Base-by-base conservation (phyloP, 2,329 filamentous ascomycete species). In the Immersiporthe knoxdaviesiana region DNA sequence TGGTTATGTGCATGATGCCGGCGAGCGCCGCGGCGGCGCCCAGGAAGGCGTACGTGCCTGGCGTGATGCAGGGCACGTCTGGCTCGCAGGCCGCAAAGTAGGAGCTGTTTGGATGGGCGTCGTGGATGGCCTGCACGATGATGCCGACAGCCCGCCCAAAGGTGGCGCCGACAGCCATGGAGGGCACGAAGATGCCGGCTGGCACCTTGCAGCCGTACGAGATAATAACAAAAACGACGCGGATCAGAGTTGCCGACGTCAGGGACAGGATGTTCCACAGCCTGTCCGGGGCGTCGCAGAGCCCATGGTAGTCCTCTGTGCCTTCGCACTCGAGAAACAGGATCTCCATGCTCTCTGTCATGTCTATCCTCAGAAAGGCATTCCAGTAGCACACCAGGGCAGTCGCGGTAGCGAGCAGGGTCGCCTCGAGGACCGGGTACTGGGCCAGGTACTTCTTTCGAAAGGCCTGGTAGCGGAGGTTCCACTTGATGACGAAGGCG, bases 321-420 rank as follows among this genome's bases (percentile, higher is more conserved):
- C 92, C 93, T 76, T 97, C 93, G 74, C 96, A 99, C 77, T 99
- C 96, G 18, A 92, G 86, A 79, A 99, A 99, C 14, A 99, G 82
- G 72, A 97, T 97, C 78, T 98, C 94, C 96, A 99, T 98, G 82
- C 94, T 97, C 82, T 98, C 95, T 0, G 96, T 97, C 96, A 99
- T 98, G 80, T 99, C 97, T 75, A 98, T 97, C 67, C 93, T 87
- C 68, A 99, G 78, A 73, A 99, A 98, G 78, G 92, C 94, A 75
- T 99, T 99, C 0, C 95, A 96, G 76, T 97, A 99, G 79, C 95
- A 97, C n/a, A 99, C 85, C 32, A 98, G 85, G 12, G 94, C 96
- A 4, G 96, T 99, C 10, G 89, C 86, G 0, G 90, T 88, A 1
- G 96, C 94, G 54, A 99, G 82, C 21, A 97, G 80, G 0, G 93